phyloP scores from a whole-genome alignment of 2,329 filamentous ascomycete species.

The Chaetomiaceae sp. region DNA sequence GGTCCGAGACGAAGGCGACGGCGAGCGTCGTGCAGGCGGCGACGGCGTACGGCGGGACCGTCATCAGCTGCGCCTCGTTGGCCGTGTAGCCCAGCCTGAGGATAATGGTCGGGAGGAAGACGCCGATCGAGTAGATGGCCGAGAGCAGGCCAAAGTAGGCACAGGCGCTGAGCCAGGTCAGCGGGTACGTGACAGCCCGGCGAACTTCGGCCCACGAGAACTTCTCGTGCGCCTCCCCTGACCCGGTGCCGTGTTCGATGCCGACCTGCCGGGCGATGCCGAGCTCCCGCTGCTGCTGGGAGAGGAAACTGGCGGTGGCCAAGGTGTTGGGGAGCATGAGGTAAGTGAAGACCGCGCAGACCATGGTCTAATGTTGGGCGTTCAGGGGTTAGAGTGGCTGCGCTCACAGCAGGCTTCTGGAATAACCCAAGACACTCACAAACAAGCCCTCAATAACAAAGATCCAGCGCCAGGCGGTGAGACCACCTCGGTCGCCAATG shows the following conservation, averaged over 20 bases:
- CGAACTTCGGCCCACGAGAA: conserved; percentile 53
- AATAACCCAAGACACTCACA: conserved; percentile 3
- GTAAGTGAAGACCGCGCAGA: too few relatives aligned
- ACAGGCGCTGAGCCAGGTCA: conserved; percentile 16
- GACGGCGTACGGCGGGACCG: background rate
- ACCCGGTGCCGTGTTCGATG: too few relatives aligned
- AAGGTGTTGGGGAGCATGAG: too few relatives aligned
- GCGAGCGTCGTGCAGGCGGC: conserved; percentile 20
- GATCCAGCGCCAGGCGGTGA: conserved; percentile 68
- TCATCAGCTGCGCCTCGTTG: background rate
- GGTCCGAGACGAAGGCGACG: conserved; percentile 56
- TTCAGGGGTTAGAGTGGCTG: too few relatives aligned
- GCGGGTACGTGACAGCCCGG: conserved; percentile 58
- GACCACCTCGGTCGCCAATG: conserved; percentile 37
- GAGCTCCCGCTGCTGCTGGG: too few relatives aligned
- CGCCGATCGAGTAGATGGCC: conserved; percentile 50
- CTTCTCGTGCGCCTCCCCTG: too few relatives aligned
- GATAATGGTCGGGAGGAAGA: conserved; percentile 59
- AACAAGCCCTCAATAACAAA: conserved; percentile 47
- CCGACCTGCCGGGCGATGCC: background rate
- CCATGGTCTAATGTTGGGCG: too few relatives aligned
- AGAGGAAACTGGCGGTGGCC: too few relatives aligned
- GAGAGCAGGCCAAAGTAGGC: conserved; percentile 48
- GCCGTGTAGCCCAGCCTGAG: conserved; percentile 41
- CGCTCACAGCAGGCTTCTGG: too few relatives aligned